These are phyloP conservation scores for Russula vinacea DNA, from an alignment of 768 basidiomycete genomes.

Conservation along the genomic window DNA sequence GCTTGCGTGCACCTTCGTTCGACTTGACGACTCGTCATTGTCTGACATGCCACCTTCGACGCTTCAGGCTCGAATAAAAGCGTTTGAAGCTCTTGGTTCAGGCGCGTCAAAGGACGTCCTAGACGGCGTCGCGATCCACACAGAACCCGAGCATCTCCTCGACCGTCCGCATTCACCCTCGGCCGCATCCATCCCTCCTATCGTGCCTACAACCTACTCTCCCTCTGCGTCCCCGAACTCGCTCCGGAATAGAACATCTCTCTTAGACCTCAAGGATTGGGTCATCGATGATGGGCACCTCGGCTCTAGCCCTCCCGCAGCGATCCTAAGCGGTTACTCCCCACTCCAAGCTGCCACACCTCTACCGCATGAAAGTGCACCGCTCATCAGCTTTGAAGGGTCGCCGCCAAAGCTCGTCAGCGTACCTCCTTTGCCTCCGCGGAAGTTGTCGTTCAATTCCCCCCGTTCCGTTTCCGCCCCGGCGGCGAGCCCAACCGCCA, in stretches of 20 bases:
- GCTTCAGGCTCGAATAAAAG: constrained; percentile 29
- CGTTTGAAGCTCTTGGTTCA: constrained; percentile 27
- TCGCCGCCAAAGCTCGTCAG: constrained; percentile 42
- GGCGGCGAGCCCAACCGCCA: constrained; percentile 34
- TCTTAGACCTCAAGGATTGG: constrained; percentile 70
- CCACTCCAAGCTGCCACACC: constrained; percentile 6
- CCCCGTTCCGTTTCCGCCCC: constrained; percentile 53
- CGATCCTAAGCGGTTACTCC: background rate
- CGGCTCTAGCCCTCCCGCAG: background rate
- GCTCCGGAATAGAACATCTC: constrained; percentile 44
- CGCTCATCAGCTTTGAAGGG: constrained; percentile 51
- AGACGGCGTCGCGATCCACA: constrained; percentile 19
- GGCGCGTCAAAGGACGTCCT: constrained; percentile 25
- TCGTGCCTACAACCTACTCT: constrained; percentile 18
- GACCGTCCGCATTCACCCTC: constrained; percentile 25
- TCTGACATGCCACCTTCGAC: constrained; percentile 25
- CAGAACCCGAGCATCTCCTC: constrained; percentile 27
- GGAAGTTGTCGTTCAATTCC: constrained; percentile 48
- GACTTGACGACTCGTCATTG: background rate
- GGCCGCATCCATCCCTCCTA: constrained; percentile 21
- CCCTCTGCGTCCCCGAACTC: constrained; percentile 24
- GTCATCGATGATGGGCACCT: constrained; percentile 56
- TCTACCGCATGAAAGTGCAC: constrained; percentile 33
- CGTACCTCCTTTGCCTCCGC: constrained; percentile 59
- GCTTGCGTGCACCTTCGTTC: background rate